Conservation (phyloP, 106 monocot species). For the Apostasia ramifera region DNA sequence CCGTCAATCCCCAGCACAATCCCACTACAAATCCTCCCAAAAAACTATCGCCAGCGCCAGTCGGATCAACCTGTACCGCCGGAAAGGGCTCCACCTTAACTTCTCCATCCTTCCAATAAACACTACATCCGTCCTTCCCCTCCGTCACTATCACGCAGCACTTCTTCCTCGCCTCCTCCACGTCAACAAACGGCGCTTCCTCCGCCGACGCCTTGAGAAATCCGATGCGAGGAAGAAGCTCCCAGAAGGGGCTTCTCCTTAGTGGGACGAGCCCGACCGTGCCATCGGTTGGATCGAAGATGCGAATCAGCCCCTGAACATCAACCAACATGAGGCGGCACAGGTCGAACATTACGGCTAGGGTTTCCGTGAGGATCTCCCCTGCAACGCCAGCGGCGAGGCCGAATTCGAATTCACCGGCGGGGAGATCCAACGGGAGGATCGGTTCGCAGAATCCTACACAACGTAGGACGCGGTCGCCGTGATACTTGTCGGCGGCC, state of each 20-base stretch:
- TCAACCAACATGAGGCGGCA: constrained; percentile 77
- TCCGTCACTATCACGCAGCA: constrained; percentile 84
- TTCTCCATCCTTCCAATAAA: constrained; percentile 71
- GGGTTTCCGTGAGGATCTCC: constrained; percentile 68
- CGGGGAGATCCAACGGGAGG: constrained; percentile 51
- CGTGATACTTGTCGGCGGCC: constrained; percentile 8
- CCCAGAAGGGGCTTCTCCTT: constrained; percentile 31
- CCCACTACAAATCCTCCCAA: constrained; percentile 69
- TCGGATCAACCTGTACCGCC: constrained; percentile 67
- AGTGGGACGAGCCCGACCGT: constrained; percentile 58
- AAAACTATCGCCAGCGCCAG: constrained; percentile 91
- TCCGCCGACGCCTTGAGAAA: constrained; percentile 89
- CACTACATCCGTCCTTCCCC: constrained; percentile 71
- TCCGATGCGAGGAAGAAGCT: constrained; percentile 50
- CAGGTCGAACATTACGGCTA: constrained; percentile 48
- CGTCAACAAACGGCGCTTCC: constrained; percentile 66
- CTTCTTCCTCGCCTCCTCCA: constrained; percentile 43
- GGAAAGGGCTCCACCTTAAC: constrained; percentile 51
- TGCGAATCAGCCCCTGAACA: constrained; percentile 73
- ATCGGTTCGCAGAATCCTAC: constrained; percentile 73
- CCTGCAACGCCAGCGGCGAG: constrained; percentile 85
- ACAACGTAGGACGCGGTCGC: constrained; percentile 57
- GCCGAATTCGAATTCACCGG: constrained; percentile 47
- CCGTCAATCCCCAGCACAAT: constrained; percentile 47
- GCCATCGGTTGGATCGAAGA: constrained; percentile 60